Base-by-base conservation (phyloP, 257 asterid species). In the Ocimum tenuiflorum region DNA sequence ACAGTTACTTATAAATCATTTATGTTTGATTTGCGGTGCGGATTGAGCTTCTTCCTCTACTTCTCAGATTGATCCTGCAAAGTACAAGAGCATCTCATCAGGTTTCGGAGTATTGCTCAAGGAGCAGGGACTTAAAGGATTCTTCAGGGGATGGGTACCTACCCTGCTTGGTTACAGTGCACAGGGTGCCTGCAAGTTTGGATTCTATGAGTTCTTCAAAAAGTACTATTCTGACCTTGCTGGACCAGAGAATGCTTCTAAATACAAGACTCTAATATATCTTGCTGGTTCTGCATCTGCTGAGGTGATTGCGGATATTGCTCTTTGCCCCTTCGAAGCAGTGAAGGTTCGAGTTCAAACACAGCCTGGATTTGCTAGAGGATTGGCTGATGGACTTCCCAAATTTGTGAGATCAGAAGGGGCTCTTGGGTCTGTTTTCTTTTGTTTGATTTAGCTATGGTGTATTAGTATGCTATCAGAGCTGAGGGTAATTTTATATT, bases 171-270 rank as follows among this genome's bases (percentile, higher is more conserved):
- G 83, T 63, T 79, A 79, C 74, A 79, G 80, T 42, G 83, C 81
- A 14, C 83, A 79, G 73, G 83, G 83, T 43, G 83, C 83, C 76
- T 75, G 81, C 83, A 79, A 79, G 71, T 79, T 79, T 72, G 83
- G 83, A 22, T 79, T 79, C 48, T 79, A 75, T 48, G 83, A 79
- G 24, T 79, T 57, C 69, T 79, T 79, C 48, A 79, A 79, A 78
- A 79, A 79, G 73, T 75, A 75, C 62, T 79, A 79, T 13, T 38
- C 71, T 15, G 83, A 79, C 68, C 77, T 79, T 41, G 83, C 81
- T 57, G 83, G 83, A 46, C 74, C 83, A 6, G 83, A 75, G 18
- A 75, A 68, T 68, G 80, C 83, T 10, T 6, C 72, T 22, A 79
- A 75, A 54, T 79, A 79, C 74, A 79, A 79, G 76, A 75, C 80